Evolutionary conservation across 2,329 filamentous ascomycete species (phyloP).

Genomic region (Fusarium veterinarium): DNA sequence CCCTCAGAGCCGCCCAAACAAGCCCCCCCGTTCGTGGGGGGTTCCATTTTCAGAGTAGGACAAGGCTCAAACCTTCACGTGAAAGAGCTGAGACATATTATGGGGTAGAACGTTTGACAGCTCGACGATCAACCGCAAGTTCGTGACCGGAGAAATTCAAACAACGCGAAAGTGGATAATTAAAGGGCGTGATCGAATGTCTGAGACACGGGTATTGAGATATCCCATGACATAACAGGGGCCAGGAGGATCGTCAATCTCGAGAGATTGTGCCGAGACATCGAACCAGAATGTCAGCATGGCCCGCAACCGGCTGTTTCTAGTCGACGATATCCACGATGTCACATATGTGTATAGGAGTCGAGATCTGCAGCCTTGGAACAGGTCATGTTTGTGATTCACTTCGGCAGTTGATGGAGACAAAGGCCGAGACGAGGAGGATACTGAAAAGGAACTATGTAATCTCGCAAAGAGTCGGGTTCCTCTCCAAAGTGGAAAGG

Average conservation of each 20-base stretch:
- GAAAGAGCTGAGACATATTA: not conserved
- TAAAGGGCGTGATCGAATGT: not conserved
- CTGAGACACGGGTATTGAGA: not conserved
- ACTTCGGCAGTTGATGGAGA: not conserved
- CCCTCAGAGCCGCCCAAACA: not conserved
- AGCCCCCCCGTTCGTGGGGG: not conserved
- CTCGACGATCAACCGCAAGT: not conserved
- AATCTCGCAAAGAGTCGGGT: not conserved
- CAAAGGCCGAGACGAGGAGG: not conserved
- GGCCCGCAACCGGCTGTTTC: not conserved
- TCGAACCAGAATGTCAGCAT: not conserved
- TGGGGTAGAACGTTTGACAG: not conserved
- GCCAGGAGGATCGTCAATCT: not conserved
- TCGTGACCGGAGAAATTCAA: not conserved
- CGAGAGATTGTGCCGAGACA: not conserved
- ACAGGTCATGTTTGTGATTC: not conserved
- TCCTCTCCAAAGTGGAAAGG: not conserved
- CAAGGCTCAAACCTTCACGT: not conserved
- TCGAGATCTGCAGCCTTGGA: not conserved
- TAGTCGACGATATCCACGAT: not conserved
- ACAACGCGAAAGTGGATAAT: not conserved
- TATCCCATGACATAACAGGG: not conserved
- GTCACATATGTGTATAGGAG: not conserved
- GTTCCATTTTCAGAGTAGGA: constrained; percentile 6
- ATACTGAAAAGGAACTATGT: not conserved